Conservation (phyloP, 2,329 filamentous ascomycete genomes). For the Rutstroemia sp. region DNA sequence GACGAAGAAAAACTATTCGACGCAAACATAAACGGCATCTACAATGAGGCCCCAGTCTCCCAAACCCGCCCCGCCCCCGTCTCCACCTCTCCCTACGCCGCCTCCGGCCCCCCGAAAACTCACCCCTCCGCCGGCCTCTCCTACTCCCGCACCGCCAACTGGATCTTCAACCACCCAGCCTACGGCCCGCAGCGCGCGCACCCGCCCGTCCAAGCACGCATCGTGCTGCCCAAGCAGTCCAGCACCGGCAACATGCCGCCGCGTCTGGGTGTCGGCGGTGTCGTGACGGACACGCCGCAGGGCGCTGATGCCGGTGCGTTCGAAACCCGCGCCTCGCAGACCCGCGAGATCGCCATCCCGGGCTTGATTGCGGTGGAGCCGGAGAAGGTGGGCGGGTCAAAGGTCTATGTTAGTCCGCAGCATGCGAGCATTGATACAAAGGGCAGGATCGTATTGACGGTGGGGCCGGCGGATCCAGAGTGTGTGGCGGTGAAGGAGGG, state of each 20-base stretch:
- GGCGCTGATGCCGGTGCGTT: slow-evolving; percentile 3
- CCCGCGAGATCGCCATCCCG: not conserved
- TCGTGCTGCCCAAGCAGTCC: slow-evolving; percentile 41
- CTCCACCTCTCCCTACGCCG: slow-evolving; percentile 35
- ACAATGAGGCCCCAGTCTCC: not conserved
- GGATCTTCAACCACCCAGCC: slow-evolving; percentile 51
- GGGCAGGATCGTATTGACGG: slow-evolving; percentile 22
- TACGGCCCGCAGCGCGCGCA: slow-evolving; percentile 49
- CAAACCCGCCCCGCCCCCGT: not conserved
- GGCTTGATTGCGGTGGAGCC: slow-evolving; percentile 24
- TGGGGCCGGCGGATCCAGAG: slow-evolving; percentile 20
- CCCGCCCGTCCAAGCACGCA: slow-evolving; percentile 48
- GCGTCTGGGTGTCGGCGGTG: slow-evolving; percentile 28
- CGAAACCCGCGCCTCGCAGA: not conserved
- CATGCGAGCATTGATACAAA: slow-evolving; percentile 25
- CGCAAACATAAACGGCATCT: no score
- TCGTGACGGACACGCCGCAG: slow-evolving; percentile 22
- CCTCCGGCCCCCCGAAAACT: slow-evolving; percentile 47
- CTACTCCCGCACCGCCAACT: slow-evolving; percentile 48
- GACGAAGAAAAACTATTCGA: not conserved
- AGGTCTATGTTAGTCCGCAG: slow-evolving; percentile 24
- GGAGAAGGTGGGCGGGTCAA: slow-evolving; percentile 26
- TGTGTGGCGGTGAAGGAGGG: slow-evolving; percentile 25
- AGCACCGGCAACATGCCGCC: slow-evolving; percentile 20
- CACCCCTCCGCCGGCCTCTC: slow-evolving; percentile 59